Conservation (phyloP, 192 early-diverging fungal species). For the Irineochytrium annulatum region DNA sequence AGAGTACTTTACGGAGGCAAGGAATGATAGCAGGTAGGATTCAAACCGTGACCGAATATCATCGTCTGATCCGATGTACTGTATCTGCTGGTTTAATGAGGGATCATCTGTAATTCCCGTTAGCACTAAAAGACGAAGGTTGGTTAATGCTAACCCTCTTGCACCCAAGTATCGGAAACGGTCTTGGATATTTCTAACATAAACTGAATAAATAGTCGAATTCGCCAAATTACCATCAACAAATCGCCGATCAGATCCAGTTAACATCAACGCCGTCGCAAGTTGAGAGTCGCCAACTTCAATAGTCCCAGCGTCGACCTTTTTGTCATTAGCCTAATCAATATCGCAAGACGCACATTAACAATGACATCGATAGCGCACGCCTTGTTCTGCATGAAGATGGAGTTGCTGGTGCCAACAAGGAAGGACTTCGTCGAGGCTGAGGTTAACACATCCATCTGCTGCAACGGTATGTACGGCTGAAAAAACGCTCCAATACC, state of each 20-base stretch:
- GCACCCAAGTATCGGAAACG: constrained; percentile 52
- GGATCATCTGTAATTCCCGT: constrained; percentile 33
- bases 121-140: neutral
- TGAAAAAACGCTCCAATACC: constrained; percentile 71
- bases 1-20: constrained; percentile 62
- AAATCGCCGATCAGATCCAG: constrained; percentile 69
- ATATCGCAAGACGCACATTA: constrained; percentile 47
- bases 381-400: constrained; percentile 71
- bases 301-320: constrained; percentile 69
- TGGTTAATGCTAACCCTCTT: constrained; percentile 41
- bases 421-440: constrained; percentile 63
- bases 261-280: constrained; percentile 48
- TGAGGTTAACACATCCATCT: constrained; percentile 71
- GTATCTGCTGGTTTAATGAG: constrained; percentile 53
- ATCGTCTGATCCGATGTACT: constrained; percentile 73
- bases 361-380: constrained; percentile 70
- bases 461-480: constrained; percentile 78
- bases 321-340: neutral
- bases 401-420: constrained; percentile 74
- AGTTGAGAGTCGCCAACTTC: constrained; percentile 65
- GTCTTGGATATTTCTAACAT: constrained; percentile 58
- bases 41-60: constrained; percentile 73
- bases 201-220: neutral
- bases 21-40: constrained; percentile 61
- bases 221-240: constrained; percentile 50